Percentiles rank a stretch among this genome's conserved stretches.
Conservation (phyloP, 2,329 filamentous ascomycete species). For the Verticillium albo-atrum region DNA sequence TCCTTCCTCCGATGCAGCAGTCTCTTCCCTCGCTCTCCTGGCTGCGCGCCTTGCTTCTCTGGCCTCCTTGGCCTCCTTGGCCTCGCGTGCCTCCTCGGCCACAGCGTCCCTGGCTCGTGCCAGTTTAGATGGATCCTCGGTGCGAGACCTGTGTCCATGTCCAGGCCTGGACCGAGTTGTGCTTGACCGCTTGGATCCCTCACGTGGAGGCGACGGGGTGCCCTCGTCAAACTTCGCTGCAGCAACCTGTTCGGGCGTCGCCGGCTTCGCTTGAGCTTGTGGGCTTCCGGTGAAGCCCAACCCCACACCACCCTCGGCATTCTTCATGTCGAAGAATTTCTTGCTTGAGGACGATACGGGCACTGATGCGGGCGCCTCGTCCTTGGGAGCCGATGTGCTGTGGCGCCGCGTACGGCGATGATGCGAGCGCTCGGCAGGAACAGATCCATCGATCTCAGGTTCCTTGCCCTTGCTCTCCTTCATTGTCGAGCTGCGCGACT, state of each 20-base stretch:
- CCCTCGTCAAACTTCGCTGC: conserved; percentile 9
- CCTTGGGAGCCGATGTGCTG: conserved; percentile 31
- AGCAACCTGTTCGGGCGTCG: conserved; percentile 5
- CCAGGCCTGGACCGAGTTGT: conserved; percentile 18
- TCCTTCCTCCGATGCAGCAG: conserved; percentile 19
- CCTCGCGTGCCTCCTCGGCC: conserved; percentile 6
- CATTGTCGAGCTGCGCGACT: neutral
- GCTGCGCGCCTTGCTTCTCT: conserved; percentile 28
- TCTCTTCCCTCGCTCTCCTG: conserved; percentile 21
- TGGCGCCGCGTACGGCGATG: conserved; percentile 23
- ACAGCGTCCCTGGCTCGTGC: conserved; percentile 18
- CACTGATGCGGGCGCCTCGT: conserved; percentile 18
- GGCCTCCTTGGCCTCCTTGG: conserved; percentile 17
- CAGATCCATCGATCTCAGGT: conserved; percentile 9
- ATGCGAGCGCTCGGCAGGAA: conserved; percentile 4
- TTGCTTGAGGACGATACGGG: conserved; percentile 22
- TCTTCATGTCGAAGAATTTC: conserved; percentile 37
- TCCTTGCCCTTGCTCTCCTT: conserved; percentile 28
- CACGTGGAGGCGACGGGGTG: conserved; percentile 13
- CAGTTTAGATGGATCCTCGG: conserved; percentile 21
- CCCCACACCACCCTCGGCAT: conserved; percentile 26
- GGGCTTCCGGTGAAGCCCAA: conserved; percentile 11
- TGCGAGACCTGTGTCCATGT: conserved; percentile 17
- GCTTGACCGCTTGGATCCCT: conserved; percentile 25
- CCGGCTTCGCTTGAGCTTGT: conserved; percentile 2